Conservation (phyloP, 2,329 filamentous ascomycete genomes). For the Orbilia quercus region DNA sequence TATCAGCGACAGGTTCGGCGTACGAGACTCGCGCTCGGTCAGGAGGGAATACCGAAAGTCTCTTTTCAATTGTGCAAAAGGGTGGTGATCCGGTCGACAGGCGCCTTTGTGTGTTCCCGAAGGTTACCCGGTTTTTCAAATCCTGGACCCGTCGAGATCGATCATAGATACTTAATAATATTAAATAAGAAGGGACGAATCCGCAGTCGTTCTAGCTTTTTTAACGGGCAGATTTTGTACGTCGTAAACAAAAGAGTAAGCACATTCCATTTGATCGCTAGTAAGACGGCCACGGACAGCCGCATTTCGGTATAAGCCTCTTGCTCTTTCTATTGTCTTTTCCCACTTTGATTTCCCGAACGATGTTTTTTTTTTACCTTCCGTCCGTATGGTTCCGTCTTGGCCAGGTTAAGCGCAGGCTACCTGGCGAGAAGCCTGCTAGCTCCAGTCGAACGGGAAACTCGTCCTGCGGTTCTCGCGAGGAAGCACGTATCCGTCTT, state of each 20-base stretch:
- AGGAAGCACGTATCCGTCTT: conserved; percentile 9
- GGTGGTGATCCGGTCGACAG: background rate
- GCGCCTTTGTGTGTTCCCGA: conserved; percentile 1
- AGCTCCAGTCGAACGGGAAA: conserved; percentile 28
- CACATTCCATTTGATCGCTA: conserved; percentile 39
- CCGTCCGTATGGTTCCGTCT: background rate
- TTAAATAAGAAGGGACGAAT: background rate
- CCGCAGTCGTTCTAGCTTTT: background rate
- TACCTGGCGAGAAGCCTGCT: conserved; percentile 17
- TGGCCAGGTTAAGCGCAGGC: conserved; percentile 3
- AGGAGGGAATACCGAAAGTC: background rate
- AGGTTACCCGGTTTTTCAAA: conserved; percentile 26
- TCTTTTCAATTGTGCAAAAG: background rate
- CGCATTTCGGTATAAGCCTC: conserved; percentile 23
- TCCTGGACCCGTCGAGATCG: background rate
- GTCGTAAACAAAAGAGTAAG: conserved; percentile 25
- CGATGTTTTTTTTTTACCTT: background rate
- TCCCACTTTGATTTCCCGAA: background rate
- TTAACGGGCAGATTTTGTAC: background rate
- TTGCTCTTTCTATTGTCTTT: conserved; percentile 6
- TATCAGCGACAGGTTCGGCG: background rate
- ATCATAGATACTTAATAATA: no score
- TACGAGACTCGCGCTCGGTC: background rate
- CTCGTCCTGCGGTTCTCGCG: conserved; percentile 5
- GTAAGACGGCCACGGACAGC: conserved; percentile 34